phyloP scores from a whole-genome alignment of 768 basidiomycete species.

The Filobasidium floriforme region DNA sequence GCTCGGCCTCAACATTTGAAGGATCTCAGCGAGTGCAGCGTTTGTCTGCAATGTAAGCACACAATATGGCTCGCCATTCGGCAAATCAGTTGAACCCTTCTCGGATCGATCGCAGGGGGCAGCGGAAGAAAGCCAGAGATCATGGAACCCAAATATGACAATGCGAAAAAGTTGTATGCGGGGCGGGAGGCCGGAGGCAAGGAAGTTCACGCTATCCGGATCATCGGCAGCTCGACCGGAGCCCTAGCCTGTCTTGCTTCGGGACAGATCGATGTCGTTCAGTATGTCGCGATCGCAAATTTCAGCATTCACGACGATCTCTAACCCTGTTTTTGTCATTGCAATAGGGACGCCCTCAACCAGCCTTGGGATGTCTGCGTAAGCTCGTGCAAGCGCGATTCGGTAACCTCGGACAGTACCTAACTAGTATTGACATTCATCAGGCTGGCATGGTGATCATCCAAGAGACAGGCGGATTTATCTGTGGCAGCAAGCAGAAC shows the following conservation, averaged over 20 bases:
- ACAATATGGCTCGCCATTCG: background rate
- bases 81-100: background rate
- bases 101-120: constrained; percentile 52
- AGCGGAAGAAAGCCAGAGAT: constrained; percentile 24
- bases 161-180: constrained; percentile 69
- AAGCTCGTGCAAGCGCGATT: background rate
- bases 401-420: background rate
- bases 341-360: constrained; percentile 41
- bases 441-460: constrained; percentile 70
- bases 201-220: constrained; percentile 79
- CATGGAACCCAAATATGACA: constrained; percentile 52
- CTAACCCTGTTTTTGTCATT: background rate
- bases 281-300: too few species aligned
- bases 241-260: constrained; percentile 59
- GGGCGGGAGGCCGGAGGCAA: constrained; percentile 60
- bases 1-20: constrained; percentile 53
- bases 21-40: constrained; percentile 62
- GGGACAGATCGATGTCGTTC: constrained; percentile 78
- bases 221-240: constrained; percentile 57
- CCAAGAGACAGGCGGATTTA: constrained; percentile 74
- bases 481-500: constrained; percentile 58
- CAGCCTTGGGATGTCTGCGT: constrained; percentile 16
- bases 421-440: background rate
- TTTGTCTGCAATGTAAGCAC: constrained; percentile 29
- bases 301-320: too few species aligned